phyloP scores from a whole-genome alignment of 371 early-diverging fungal genomes.

The Dinochytrium kinnereticum region DNA sequence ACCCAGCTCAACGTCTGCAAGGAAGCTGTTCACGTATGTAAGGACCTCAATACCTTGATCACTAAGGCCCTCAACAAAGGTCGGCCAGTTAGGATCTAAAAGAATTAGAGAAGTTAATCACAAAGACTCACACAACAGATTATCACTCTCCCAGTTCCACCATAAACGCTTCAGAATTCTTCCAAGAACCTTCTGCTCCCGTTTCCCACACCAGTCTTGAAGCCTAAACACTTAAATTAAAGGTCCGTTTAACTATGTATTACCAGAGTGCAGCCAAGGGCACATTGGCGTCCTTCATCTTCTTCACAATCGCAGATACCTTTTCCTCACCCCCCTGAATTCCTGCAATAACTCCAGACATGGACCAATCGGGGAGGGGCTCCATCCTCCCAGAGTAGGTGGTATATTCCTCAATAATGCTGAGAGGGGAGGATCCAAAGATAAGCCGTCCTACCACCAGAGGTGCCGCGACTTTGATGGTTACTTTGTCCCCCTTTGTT shows the following conservation, averaged over 20 bases:
- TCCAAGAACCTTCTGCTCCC: slow-evolving; percentile 38
- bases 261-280: slow-evolving; percentile 54
- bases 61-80: slow-evolving; percentile 42
- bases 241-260: background rate
- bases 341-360: slow-evolving; percentile 53
- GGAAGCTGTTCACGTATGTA: slow-evolving; percentile 54
- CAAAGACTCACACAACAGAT: slow-evolving; percentile 31
- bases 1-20: slow-evolving; percentile 38
- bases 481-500: slow-evolving; percentile 46
- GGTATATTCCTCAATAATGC: slow-evolving; percentile 57
- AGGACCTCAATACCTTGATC: slow-evolving; percentile 39
- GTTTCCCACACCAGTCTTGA: slow-evolving; percentile 59
- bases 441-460: slow-evolving; percentile 33
- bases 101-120: too few species aligned
- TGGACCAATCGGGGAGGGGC: slow-evolving; percentile 57
- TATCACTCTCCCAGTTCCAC: slow-evolving; percentile 62
- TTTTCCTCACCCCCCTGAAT: slow-evolving; percentile 57
- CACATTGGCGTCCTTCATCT: slow-evolving; percentile 35
- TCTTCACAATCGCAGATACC: slow-evolving; percentile 42
- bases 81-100: slow-evolving; percentile 53
- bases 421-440: slow-evolving; percentile 23
- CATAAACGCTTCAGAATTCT: slow-evolving; percentile 46
- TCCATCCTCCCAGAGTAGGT: slow-evolving; percentile 55
- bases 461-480: slow-evolving; percentile 47
- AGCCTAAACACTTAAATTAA: slow-evolving; percentile 22